Percentiles rank a stretch among this genome's conserved stretches.
Evolutionary conservation across 495 filamentous ascomycete species (phyloP).

Genomic region (Gamarada debralockiae): DNA sequence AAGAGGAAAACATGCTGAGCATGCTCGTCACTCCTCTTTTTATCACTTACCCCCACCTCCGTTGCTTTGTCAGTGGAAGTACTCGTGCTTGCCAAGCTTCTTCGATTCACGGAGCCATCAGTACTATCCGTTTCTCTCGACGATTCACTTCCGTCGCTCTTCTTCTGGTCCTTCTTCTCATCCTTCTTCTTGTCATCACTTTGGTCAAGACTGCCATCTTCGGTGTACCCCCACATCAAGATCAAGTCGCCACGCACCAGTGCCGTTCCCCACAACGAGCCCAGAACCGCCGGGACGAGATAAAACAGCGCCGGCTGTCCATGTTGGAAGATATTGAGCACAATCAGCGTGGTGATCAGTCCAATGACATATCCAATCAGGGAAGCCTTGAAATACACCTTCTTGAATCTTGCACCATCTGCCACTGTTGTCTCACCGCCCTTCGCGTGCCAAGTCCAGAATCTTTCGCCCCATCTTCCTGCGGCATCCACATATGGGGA

Average conservation of each 20-base stretch:
- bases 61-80: background rate
- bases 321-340: slow-evolving; percentile 74
- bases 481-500: slow-evolving; percentile 49
- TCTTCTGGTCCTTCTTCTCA: slow-evolving; percentile 25
- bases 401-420: slow-evolving; percentile 59
- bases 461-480: slow-evolving; percentile 77
- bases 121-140: background rate
- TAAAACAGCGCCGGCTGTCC: slow-evolving; percentile 92
- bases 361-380: slow-evolving; percentile 74
- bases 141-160: slow-evolving; percentile 7
- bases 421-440: slow-evolving; percentile 33
- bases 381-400: slow-evolving; percentile 82
- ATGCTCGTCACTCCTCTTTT: slow-evolving; percentile 24
- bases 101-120: background rate
- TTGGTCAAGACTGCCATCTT: slow-evolving; percentile 52
- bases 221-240: slow-evolving; percentile 78
- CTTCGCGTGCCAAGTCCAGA: slow-evolving; percentile 61
- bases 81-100: too few species aligned
- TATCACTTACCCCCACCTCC: slow-evolving; percentile 2
- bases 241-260: slow-evolving; percentile 61
- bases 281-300: slow-evolving; percentile 81
- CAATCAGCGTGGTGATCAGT: slow-evolving; percentile 71
- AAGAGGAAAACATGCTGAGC: slow-evolving; percentile 26
- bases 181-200: slow-evolving; percentile 3
- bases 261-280: slow-evolving; percentile 77